Evolutionary conservation across 345 rosid species (phyloP), one percentile per base, ranked within the genome.

Genomic region (Euphorbia peplus): DNA sequence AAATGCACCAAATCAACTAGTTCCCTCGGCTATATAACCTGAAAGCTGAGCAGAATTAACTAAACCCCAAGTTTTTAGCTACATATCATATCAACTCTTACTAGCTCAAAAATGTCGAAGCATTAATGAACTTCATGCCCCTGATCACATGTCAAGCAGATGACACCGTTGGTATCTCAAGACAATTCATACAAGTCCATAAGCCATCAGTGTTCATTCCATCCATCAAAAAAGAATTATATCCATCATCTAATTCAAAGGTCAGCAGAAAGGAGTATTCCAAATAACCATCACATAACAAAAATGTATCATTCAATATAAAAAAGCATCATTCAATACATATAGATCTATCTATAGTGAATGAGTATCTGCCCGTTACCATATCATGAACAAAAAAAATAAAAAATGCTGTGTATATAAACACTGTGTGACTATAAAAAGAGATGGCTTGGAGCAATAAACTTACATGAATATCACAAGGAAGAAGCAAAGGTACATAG

Each of bases 401-500:
- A 16, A 58, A 8, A 26, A 13, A 19, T 21, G 15, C 22, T 14
- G 18, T 35, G 8, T n/a, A 22, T 16, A 48, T 18, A 9, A n/a
- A 19, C 22, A 47, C 18, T 18, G 1, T 50, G 35, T 46, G 6
- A 39, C 24, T 8, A 8, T 24, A 39, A 14, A n/a, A 62, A 42
- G 61, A 72, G 54, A 25, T 61, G 60, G 50, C 44, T 41, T 25
- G 64, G 59, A 64, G 28, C 5, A 54, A 67, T 47, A 65, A n/a
- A 76, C 97, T 89, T 89, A 93, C 98, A 93, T 84, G 82, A 91
- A 93, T 28, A 93, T 93, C 77, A 85, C 95, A 48, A 93, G 86
- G 80, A 93, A 93, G 91, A 93, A 93, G 90, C 98, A 91, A 44
- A 93, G 74, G 73, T 93, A 93, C 95, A 89, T 84, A 21, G 92